Percentiles rank a stretch among this genome's conserved stretches.
Conservation (phyloP, 164 flowering plant genomes). For the Nelumbo lutea region DNA sequence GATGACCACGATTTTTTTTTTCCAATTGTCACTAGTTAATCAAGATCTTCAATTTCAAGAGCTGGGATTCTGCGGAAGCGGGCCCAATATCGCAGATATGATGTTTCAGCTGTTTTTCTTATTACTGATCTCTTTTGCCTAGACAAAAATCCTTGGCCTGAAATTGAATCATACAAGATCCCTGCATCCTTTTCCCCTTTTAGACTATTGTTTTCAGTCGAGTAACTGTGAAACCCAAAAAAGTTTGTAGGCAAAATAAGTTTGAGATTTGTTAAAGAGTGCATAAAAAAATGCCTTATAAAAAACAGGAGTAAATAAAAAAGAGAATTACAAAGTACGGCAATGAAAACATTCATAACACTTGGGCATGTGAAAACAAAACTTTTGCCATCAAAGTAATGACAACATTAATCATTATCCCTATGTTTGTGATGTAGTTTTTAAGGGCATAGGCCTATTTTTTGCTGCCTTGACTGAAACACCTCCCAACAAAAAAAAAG, state of each 20-base stretch:
- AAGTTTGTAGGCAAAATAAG: not conserved
- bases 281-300: not conserved
- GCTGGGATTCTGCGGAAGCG: conserved; percentile 54
- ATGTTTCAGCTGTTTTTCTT: conserved; percentile 23
- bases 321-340: not conserved
- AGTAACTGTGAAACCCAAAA: conserved; percentile 27
- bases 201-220: conserved; percentile 26
- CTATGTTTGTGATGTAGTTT: no score
- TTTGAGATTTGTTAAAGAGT: not conserved
- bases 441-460: no score
- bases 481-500: no score
- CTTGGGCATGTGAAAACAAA: no score
- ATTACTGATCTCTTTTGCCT: conserved; percentile 49
- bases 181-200: conserved; percentile 39
- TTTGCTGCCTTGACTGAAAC: no score
- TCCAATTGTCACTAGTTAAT: conserved; percentile 12
- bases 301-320: not conserved
- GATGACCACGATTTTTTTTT: no score
- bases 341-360: no score
- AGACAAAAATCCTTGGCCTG: conserved; percentile 46
- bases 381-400: no score
- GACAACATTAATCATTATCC: no score
- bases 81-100: conserved; percentile 33
- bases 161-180: conserved; percentile 37
- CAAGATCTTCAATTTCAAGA: conserved; percentile 35